Conservation (phyloP, 805 yeast species). For the Clavispora vitiphila region DNA sequence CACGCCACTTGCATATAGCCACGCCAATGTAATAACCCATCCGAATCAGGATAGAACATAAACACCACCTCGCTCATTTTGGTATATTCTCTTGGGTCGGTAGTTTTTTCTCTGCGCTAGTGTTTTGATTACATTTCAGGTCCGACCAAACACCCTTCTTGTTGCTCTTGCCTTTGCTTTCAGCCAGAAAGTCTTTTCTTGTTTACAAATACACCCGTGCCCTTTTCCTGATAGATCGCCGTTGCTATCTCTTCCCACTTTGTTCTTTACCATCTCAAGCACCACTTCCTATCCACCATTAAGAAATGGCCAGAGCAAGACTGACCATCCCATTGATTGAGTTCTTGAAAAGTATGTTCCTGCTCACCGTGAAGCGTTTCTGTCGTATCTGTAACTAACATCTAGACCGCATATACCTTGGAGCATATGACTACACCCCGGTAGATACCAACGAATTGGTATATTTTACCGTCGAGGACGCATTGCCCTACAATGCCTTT, state of each 20-base stretch:
- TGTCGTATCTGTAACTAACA: conserved; percentile 20
- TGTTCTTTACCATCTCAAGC: neutral
- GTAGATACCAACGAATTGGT: conserved; percentile 69
- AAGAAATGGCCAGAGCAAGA: conserved; percentile 6
- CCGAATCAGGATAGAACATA: conserved; percentile 8
- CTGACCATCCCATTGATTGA: conserved; percentile 34
- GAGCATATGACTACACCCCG: conserved; percentile 81
- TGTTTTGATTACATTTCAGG: neutral
- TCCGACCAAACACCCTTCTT: neutral
- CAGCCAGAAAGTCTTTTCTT: neutral
- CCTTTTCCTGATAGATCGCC: too few relatives aligned
- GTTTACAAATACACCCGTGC: conserved; percentile 1
- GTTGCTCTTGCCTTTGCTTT: neutral
- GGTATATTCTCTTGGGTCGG: neutral
- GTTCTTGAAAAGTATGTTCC: conserved; percentile 39
- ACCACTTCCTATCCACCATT: neutral
- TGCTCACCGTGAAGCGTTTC: neutral
- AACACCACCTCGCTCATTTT: conserved; percentile 3
- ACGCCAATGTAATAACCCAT: conserved; percentile 1
- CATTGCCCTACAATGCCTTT: conserved; percentile 89
- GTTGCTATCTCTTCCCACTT: neutral
- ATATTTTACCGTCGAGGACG: conserved; percentile 88
- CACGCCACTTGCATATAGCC: neutral
- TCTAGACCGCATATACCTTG: conserved; percentile 71
- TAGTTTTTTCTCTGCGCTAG: neutral